Evolutionary conservation across 2,329 filamentous ascomycete species (phyloP).

Genomic region (Nannizziopsis arthrosporioides): DNA sequence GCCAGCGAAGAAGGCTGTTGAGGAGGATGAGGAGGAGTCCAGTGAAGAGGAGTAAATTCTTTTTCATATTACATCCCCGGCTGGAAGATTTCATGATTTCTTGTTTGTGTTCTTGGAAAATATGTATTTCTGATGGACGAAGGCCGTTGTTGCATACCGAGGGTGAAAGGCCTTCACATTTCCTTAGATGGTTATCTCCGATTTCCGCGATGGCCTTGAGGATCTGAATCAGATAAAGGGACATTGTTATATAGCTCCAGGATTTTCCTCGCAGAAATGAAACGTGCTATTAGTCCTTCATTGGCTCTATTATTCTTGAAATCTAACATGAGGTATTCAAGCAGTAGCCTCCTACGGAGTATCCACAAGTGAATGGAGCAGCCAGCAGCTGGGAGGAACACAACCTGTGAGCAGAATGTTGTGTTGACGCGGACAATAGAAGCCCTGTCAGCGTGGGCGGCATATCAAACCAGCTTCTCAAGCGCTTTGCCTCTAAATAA

Average conservation of each 20-base stretch:
- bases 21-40: constrained; percentile 30
- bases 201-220: too few species aligned
- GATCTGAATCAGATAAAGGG: not conserved
- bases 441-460: too few species aligned
- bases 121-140: not conserved
- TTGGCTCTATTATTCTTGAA: not conserved
- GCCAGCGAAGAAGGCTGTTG: constrained; percentile 36
- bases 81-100: not conserved
- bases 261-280: constrained; percentile 3
- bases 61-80: not conserved
- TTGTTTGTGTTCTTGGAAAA: too few species aligned
- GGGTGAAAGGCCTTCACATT: not conserved
- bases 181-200: too few species aligned
- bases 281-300: not conserved
- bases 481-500: not conserved
- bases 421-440: too few species aligned
- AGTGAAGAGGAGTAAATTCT: constrained; percentile 30
- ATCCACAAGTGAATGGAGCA: too few species aligned
- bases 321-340: too few species aligned
- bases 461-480: not conserved
- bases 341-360: too few species aligned
- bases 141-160: not conserved
- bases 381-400: too few species aligned
- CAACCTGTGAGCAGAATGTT: too few species aligned
- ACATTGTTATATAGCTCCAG: constrained; percentile 2